Base-by-base conservation (phyloP, 140 eudicot genomes). In the Bidens hawaiensis region DNA sequence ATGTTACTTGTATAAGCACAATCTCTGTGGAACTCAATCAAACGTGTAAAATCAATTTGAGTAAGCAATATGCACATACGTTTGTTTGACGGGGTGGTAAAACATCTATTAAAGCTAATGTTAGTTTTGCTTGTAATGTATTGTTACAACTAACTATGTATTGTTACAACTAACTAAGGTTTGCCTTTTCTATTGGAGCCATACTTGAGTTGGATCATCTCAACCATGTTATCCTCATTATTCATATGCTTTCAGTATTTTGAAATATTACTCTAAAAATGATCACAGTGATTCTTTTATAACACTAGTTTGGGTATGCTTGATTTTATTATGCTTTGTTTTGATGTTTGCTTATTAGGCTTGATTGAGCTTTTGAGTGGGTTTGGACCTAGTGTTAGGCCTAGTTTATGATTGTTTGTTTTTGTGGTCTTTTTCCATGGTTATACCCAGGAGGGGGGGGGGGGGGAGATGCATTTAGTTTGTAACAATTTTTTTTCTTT, bases 81-180 rank as follows among this genome's bases (percentile, higher is more conserved):
- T n/a, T 55, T 54, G 38, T 53, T 53, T 25, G 12, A 53, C n/a
- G 24, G 24, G 62, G 26, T 7, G 43, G 23, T 15, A 55, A 28
- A 55, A 27, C 16, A 55, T 24, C 42, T 55, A 28, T 16, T 16
- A 15, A 15, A 15, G 21, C 17, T 53, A 26, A 30, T 15, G 6
- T 6, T 28, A 16, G 7, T 27, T 55, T 55, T 55, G 62, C 42
- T 55, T 55, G 42, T 55, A n/a, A 55, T 55, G 25, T 24, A 55
- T 28, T 22, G n/a, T 27, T 28, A 55, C 62, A 55, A 55, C 25
- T n/a, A n/a, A n/a, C n/a, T n/a, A 55, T 55, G 25, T 24, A 55
- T 28, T 22, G n/a, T 27, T 28, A 55, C 62, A 55, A 55, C 25
- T 50, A 50, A 50, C 30, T 28, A 55, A 31, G 9, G 21, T 27